Evolutionary conservation across 2,329 filamentous ascomycete species (phyloP).

Genomic region (Ilyonectria sp.): DNA sequence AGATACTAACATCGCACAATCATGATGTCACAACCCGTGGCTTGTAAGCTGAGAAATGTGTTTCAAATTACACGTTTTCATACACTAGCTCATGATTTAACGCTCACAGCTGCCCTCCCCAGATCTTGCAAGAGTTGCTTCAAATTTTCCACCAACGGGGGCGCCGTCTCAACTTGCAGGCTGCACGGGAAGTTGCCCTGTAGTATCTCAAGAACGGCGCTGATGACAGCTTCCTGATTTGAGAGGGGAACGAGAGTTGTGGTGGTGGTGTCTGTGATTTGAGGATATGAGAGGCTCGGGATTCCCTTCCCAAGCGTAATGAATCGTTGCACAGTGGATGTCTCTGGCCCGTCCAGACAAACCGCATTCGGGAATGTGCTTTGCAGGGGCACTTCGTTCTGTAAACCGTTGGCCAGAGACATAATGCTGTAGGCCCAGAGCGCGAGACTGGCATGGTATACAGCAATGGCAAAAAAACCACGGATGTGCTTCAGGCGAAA

Average conservation of each 20-base stretch:
- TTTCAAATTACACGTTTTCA: background rate
- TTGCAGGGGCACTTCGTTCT: background rate
- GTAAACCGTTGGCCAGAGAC: slow-evolving; percentile 16
- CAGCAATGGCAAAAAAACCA: slow-evolving; percentile 32
- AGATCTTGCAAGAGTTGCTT: slow-evolving; percentile 33
- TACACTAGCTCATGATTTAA: slow-evolving; percentile 13
- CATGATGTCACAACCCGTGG: background rate
- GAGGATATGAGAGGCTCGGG: slow-evolving; percentile 18
- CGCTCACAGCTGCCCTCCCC: slow-evolving; percentile 27
- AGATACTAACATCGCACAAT: too few species aligned
- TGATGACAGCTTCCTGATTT: slow-evolving; percentile 32
- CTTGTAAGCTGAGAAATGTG: background rate
- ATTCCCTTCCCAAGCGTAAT: slow-evolving; percentile 27
- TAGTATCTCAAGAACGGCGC: slow-evolving; percentile 25
- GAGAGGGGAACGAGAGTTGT: slow-evolving; percentile 18
- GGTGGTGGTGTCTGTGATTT: slow-evolving; percentile 7
- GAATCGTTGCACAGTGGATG: slow-evolving; percentile 30
- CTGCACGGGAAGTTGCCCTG: slow-evolving; percentile 30
- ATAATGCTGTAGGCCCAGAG: slow-evolving; percentile 34
- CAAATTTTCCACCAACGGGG: slow-evolving; percentile 34
- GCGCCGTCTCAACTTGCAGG: slow-evolving; percentile 26
- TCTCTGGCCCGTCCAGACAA: slow-evolving; percentile 32
- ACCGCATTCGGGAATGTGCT: slow-evolving; percentile 5
- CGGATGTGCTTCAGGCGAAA: slow-evolving; percentile 23
- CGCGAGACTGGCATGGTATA: slow-evolving; percentile 33